These are phyloP conservation scores for Komagataella ulmi DNA, from an alignment of 805 yeast species.

Conservation along the genomic window DNA sequence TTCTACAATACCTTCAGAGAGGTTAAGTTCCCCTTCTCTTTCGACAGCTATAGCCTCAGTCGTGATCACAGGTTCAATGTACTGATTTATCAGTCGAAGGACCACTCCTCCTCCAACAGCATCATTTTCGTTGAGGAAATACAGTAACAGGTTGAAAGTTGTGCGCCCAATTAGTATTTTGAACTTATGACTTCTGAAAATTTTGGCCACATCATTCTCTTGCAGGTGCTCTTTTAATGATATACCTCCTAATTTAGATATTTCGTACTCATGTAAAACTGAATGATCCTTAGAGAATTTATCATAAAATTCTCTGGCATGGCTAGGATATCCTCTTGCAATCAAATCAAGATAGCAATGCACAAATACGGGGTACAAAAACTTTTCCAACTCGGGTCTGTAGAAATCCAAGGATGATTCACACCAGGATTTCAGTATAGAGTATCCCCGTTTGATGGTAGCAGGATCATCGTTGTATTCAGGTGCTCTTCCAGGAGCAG, in stretches of 20 bases:
- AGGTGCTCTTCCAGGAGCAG: conserved; percentile 22
- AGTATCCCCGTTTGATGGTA: conserved; percentile 67
- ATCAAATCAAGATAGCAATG: conserved; percentile 78
- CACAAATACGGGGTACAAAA: conserved; percentile 85
- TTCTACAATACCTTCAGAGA: conserved; percentile 38
- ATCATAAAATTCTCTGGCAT: conserved; percentile 67
- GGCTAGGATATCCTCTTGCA: conserved; percentile 39
- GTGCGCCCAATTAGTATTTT: conserved; percentile 68
- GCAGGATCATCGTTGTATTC: conserved; percentile 44
- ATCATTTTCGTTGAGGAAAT: conserved; percentile 85
- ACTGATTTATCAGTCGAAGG: conserved; percentile 76
- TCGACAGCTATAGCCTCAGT: conserved; percentile 14
- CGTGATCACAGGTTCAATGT: conserved; percentile 42
- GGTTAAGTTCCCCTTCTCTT: conserved; percentile 34
- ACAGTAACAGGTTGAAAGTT: conserved; percentile 68
- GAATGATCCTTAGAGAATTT: conserved; percentile 62
- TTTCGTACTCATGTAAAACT: conserved; percentile 66
- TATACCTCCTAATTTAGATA: conserved; percentile 58
- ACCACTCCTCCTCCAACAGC: conserved; percentile 83
- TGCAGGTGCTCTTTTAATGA: conserved; percentile 68
- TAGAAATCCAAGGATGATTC: conserved; percentile 86
- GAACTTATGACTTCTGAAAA: conserved; percentile 64
- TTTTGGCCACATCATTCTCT: conserved; percentile 71
- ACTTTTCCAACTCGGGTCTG: conserved; percentile 71
- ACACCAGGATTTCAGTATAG: conserved; percentile 75